Conservation (phyloP, 495 filamentous ascomycete genomes). For the Polyplosphaeria fusca region DNA sequence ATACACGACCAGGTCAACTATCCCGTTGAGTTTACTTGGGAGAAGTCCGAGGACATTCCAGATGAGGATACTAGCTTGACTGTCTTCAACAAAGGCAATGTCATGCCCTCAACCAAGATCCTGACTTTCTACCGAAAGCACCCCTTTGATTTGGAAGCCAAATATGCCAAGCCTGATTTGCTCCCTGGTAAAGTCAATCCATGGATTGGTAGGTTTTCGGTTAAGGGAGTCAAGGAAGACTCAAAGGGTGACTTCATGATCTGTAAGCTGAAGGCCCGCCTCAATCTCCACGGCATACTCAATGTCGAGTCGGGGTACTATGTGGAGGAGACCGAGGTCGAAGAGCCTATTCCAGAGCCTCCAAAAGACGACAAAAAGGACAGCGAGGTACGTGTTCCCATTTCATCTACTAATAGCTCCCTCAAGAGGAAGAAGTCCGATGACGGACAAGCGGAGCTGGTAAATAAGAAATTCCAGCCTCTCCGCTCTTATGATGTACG, state of each 20-base stretch:
- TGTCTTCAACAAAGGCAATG: slow-evolving; percentile 96
- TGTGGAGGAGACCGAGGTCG: slow-evolving; percentile 96
- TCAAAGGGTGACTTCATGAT: slow-evolving; percentile 68
- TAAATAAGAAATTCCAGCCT: slow-evolving; percentile 28
- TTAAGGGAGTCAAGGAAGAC: slow-evolving; percentile 52
- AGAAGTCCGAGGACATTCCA: slow-evolving; percentile 96
- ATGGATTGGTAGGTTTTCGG: slow-evolving; percentile 90
- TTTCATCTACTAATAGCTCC: slow-evolving; percentile 9
- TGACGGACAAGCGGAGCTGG: neutral
- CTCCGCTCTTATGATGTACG: too few species aligned
- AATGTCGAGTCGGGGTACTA: slow-evolving; percentile 98
- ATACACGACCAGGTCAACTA: slow-evolving; percentile 97
- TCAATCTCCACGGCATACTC: slow-evolving; percentile 94
- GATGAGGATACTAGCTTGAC: slow-evolving; percentile 97
- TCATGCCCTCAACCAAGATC: slow-evolving; percentile 98
- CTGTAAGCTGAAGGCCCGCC: slow-evolving; percentile 97
- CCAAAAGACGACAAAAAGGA: slow-evolving; percentile 57
- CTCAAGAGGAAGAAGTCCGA: slow-evolving; percentile 5
- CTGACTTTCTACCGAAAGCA: slow-evolving; percentile 99
- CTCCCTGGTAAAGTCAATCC: slow-evolving; percentile 91
- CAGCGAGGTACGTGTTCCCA: slow-evolving; percentile 52
- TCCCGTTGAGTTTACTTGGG: slow-evolving; percentile 99
- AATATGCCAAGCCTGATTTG: slow-evolving; percentile 78
- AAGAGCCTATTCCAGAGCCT: slow-evolving; percentile 74
- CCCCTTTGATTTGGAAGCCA: slow-evolving; percentile 92